Conservation (phyloP, 129 eudicot species). For the Saposhnikovia divaricata region DNA sequence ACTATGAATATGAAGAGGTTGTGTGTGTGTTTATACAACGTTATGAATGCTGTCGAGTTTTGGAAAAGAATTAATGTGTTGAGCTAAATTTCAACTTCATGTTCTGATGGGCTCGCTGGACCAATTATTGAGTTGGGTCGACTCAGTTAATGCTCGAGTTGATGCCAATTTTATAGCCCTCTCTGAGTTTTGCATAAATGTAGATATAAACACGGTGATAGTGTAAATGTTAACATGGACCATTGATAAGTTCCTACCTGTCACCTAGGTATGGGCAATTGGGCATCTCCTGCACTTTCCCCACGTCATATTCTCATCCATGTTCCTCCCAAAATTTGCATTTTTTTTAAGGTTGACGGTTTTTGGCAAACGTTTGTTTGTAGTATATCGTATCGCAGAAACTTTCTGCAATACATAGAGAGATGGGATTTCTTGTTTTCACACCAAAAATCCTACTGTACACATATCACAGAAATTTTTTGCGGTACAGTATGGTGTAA, state of each 20-base stretch:
- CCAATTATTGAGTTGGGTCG: neutral
- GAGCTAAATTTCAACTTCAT: neutral
- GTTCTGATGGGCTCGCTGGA: neutral
- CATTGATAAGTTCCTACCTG: neutral
- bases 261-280: neutral
- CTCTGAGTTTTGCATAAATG: slow-evolving; percentile 2
- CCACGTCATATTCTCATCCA: neutral
- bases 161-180: neutral
- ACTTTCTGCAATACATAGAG: too few species aligned
- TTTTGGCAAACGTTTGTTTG: too few species aligned
- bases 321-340: too few species aligned
- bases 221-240: neutral
- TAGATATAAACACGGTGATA: neutral
- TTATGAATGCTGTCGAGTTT: neutral
- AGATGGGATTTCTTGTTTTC: too few species aligned
- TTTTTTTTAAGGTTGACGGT: too few species aligned
- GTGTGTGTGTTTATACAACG: neutral
- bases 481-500: too few species aligned
- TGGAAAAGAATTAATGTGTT: neutral
- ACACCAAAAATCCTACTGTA: too few species aligned
- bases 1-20: slow-evolving; percentile 8
- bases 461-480: too few species aligned
- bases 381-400: too few species aligned
- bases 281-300: neutral
- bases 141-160: neutral